These are phyloP conservation scores for Brasilioporus rufonigricans DNA, from an alignment of 768 basidiomycete species.

Conservation along the genomic window DNA sequence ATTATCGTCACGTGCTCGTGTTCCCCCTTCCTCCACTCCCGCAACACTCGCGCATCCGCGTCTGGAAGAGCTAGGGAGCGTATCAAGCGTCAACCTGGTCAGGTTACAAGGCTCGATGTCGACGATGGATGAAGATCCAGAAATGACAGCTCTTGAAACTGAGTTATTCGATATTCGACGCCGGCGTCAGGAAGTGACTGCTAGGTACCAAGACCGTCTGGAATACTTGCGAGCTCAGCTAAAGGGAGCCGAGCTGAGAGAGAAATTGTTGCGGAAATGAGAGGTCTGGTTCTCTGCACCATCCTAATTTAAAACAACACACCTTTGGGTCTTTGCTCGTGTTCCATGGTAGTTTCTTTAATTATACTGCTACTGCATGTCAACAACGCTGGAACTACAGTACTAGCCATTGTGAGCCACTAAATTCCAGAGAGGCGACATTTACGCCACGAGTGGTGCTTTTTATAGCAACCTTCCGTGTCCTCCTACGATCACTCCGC, in stretches of 20 bases:
- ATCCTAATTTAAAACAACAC: not conserved
- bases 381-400: not conserved
- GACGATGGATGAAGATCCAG: constrained; percentile 35
- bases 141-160: constrained; percentile 40
- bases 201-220: constrained; percentile 70
- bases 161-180: constrained; percentile 71
- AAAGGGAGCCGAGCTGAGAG: constrained; percentile 81
- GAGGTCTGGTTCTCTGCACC: not conserved
- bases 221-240: constrained; percentile 80
- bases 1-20: constrained; percentile 46
- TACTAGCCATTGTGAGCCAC: not conserved
- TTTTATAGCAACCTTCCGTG: constrained; percentile 1
- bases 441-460: too few species aligned
- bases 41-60: constrained; percentile 30
- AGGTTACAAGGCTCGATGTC: constrained; percentile 32
- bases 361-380: constrained; percentile 1
- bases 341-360: constrained; percentile 18
- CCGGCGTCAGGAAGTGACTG: constrained; percentile 66
- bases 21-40: constrained; percentile 35
- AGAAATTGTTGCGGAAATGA: constrained; percentile 70
- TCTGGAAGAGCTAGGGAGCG: constrained; percentile 36
- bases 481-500: not conserved
- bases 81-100: constrained; percentile 51
- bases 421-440: too few species aligned
- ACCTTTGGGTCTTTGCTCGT: constrained; percentile 7